A percentile compares a stretch with the other conserved stretches of the same genome.
Evolutionary conservation across 225 moss, liverwort and hornwort species (phyloP).

Genomic region (Sphagnum contortum): DNA sequence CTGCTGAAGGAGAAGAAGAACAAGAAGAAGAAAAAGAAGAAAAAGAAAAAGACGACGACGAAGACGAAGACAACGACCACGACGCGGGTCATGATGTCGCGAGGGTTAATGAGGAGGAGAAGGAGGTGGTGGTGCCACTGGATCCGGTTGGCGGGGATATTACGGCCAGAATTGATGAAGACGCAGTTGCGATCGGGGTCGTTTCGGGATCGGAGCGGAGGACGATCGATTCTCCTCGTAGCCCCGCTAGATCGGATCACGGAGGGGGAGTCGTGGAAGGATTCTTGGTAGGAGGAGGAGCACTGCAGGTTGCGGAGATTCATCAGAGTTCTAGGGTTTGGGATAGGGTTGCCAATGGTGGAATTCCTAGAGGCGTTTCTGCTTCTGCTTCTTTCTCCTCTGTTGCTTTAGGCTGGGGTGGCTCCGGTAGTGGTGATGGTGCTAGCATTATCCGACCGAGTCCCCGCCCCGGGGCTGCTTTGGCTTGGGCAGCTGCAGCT

Average conservation of each 20-base stretch:
- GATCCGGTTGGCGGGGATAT: too few species aligned
- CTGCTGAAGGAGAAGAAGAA: conserved; percentile 23
- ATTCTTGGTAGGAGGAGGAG: too few species aligned
- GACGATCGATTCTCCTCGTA: too few species aligned
- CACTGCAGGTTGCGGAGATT: background rate
- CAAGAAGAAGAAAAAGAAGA: conserved; percentile 9
- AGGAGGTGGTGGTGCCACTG: too few species aligned
- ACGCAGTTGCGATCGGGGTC: too few species aligned
- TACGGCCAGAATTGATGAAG: too few species aligned
- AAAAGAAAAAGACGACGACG: background rate
- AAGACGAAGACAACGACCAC: conserved; percentile 12
- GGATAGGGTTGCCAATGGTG: background rate
- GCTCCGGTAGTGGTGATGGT: conserved; percentile 7
- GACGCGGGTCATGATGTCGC: background rate
- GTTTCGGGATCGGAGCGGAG: too few species aligned
- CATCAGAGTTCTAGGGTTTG: background rate
- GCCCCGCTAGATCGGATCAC: background rate
- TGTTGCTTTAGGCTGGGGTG: conserved; percentile 1
- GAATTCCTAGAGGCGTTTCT: background rate
- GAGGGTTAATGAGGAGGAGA: too few species aligned
- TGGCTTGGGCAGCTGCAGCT: conserved; percentile 64
- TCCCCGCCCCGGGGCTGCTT: conserved; percentile 57
- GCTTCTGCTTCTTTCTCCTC: conserved; percentile 1
- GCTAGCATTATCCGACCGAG: conserved; percentile 13
- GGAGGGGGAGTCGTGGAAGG: background rate